Base-by-base conservation (phyloP, 2,329 filamentous ascomycete species). In the Paramyrothecium roridum region DNA sequence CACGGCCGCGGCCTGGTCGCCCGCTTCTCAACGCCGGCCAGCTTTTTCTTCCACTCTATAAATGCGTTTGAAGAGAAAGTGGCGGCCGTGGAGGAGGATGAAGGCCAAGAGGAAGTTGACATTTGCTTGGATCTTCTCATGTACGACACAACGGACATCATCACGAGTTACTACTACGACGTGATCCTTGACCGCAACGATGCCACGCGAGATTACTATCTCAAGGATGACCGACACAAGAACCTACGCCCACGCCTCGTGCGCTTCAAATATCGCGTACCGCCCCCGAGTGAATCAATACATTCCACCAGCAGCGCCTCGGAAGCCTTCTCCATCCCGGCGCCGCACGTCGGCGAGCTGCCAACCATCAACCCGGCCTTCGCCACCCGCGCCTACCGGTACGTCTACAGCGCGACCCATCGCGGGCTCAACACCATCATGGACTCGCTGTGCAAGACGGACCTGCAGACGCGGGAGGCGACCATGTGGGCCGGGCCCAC, bases 31-130 rank as follows among this genome's bases (percentile, higher is more conserved):
- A 87, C 83, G 17, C 79, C 83, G 0, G 81, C 88, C 0, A 86
- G 86, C 49, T 96, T 93, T 75, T 87, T 85, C 70, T 96, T 96
- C 69, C 91, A 96, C 71, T 84, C 83, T 0, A 76, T 91, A 66
- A 96, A 96, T 61, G 83, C 89, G 0, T 95, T 86, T 67, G 89
- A 93, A 63, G 81, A 90, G 59, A 16, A 43, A 13, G 37, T 43
- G 7, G 37, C 37, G 12, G n/a, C 13, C 6, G 7, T 13, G 3
- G 59, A 63, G 0, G 57, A 64, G 0, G 68, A 73, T 30, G 72
- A 70, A 2, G 73, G 76, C 1, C 62, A 67, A 0, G 66, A 65
- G 2, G 55, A 65, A 12, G 55, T 62, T 11, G 77, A 86, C 56
- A 76, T 95, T 19, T 75, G 85, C 30, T 84, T 87, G 54, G 91